Conservation (phyloP, 2,329 filamentous ascomycete genomes). For the Pyrenophora seminiperda region DNA sequence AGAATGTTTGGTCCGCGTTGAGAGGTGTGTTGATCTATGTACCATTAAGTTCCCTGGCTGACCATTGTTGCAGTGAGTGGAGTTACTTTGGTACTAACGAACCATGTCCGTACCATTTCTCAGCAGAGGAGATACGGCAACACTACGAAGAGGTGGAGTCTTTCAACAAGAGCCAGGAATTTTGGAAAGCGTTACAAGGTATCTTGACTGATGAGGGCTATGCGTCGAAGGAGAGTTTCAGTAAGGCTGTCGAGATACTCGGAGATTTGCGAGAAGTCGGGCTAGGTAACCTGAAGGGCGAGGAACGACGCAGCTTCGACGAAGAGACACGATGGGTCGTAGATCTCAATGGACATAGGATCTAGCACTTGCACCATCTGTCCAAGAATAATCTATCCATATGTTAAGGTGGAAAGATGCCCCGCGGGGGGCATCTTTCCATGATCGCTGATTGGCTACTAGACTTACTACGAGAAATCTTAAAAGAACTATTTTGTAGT, state of each 20-base stretch:
- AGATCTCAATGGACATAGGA: constrained; percentile 8
- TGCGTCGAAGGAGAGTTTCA: constrained; percentile 26
- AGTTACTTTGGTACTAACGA: constrained; percentile 23
- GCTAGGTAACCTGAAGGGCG: constrained; percentile 14
- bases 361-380: constrained; percentile 52
- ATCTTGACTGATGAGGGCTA: constrained; percentile 34
- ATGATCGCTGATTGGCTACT: too few species aligned
- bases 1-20: constrained; percentile 31
- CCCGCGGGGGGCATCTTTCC: too few species aligned
- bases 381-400: too few species aligned
- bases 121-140: constrained; percentile 26
- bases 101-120: constrained; percentile 36
- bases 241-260: constrained; percentile 24
- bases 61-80: constrained; percentile 29
- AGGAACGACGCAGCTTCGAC: constrained; percentile 21
- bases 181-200: constrained; percentile 28
- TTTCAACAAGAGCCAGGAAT: constrained; percentile 34
- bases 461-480: too few species aligned
- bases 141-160: constrained; percentile 27
- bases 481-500: too few species aligned
- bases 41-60: constrained; percentile 9
- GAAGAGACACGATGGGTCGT: constrained; percentile 20
- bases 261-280: constrained; percentile 20
- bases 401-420: too few species aligned
- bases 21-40: constrained; percentile 24